A percentile compares a stretch with the other conserved stretches of the same genome.
Evolutionary conservation across 768 basidiomycete genomes (phyloP).

Genomic region (Tricholoma matsutake): DNA sequence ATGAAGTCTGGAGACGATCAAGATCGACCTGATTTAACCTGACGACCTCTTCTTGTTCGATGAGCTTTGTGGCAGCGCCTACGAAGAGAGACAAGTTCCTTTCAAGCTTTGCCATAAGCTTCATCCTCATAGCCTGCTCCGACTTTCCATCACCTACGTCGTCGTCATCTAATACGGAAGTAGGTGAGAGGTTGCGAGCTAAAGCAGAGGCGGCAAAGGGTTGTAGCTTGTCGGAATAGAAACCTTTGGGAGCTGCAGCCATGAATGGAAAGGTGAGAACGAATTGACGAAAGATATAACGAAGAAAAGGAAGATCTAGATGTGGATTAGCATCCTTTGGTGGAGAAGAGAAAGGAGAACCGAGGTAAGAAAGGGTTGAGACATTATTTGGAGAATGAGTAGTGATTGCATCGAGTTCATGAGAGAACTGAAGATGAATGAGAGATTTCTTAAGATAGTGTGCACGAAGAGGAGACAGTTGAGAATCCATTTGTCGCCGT

Average conservation of each 20-base stretch:
- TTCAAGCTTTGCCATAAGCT: constrained; percentile 75
- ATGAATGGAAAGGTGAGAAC: constrained; percentile 96
- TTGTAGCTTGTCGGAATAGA: constrained; percentile 93
- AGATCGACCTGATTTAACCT: constrained; percentile 84
- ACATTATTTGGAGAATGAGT: constrained; percentile 43
- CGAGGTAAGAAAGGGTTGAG: constrained; percentile 82
- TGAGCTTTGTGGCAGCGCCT: constrained; percentile 76
- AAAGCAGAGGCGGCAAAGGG: constrained; percentile 86
- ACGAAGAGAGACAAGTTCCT: constrained; percentile 83
- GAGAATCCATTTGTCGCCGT: no score
- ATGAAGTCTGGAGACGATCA: constrained; percentile 69
- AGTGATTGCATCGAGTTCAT: constrained; percentile 72
- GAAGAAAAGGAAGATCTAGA: constrained; percentile 82
- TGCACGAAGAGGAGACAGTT: constrained; percentile 82
- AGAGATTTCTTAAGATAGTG: constrained; percentile 99
- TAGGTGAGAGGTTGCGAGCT: constrained; percentile 69
- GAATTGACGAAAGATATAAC: constrained; percentile 89
- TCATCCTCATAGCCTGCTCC: constrained; percentile 59
- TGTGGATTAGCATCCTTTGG: constrained; percentile 48
- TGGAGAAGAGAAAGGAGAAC: constrained; percentile 78
- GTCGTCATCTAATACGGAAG: constrained; percentile 56
- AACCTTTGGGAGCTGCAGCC: constrained; percentile 80
- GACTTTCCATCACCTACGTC: constrained; percentile 37
- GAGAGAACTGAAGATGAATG: constrained; percentile 77
- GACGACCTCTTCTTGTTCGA: constrained; percentile 86